Evolutionary conservation across 257 asterid species (phyloP), one percentile per base, ranked within the genome.

Genomic region (Primulina eburnea): DNA sequence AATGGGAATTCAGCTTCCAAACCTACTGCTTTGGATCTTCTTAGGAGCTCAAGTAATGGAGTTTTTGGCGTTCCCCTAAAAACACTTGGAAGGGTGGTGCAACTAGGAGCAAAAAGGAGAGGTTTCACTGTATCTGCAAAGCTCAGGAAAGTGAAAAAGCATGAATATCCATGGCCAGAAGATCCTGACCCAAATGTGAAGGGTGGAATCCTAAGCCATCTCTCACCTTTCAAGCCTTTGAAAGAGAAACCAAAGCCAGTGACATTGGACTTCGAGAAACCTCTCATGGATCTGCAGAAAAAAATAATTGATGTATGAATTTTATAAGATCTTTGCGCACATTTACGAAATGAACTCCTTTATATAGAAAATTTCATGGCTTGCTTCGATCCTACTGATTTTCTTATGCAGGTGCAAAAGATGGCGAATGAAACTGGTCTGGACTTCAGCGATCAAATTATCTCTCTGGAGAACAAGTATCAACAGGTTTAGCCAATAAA

Each of bases 181-280:
- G 87, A 94, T 75, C 89, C 95, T 38, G 97, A 91, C 77, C 96
- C 80, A 63, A 89, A 84, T 85, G 90, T 91, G 71, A 85, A 79
- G 85, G 99, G 99, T 77, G 97, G 99, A 74, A 81, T 89, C 73
- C 95, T 94, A 40, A 84, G 90, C 60, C 96, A 86, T 65, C 87
- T 94, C 71, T 94, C 97, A 28, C 76, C 76, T 76, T 94, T 94
- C 88, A 91, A 91, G 82, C 97, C 99, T 71, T 84, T 91, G 84
- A 91, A 81, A 82, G 97, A 89, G 85, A 94, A 85, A 78, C 96
- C 85, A 24, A 94, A 94, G 85, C 97, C 97, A 11, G 95, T 94
- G 50, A 89, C 88, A 33, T 86, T 91, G 88, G 95, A 86, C 60
- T 94, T 91, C 56, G 99, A 94, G 89, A 91, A 85, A 69, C 97